Evolutionary conservation across 768 basidiomycete genomes (phyloP), one percentile per base, ranked within the genome.

Genomic region (Naganishia vishniacii): DNA sequence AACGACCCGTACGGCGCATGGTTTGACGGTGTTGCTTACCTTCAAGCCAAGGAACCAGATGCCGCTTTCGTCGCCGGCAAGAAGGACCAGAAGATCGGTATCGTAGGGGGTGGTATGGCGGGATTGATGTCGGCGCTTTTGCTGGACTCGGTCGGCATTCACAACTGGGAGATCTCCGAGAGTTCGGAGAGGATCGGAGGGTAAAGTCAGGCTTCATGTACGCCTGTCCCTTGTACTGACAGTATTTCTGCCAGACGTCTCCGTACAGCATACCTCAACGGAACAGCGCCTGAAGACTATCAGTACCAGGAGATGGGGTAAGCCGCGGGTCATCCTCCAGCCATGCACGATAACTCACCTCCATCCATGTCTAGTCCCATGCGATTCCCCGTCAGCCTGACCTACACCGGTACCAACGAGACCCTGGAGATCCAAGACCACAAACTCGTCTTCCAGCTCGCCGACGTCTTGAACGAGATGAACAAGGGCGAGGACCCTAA

Each of bases 271-370:
- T 68, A 68, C 45, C 44, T 68, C 20, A 68, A 68, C 45, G 67
- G 64, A 28, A 65, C 67, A n/a, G 28, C 29, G 7, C 67, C 67
- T 7, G 67, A 68, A 37, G 67, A 65, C 42, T 68, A 68, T 42
- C 67, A 68, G 60, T 68, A 68, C 60, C 67, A 68, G 44, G 67
- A 68, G 49, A 68, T 68, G 67, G 67, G 67, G 67, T 68, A 61
- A 34, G 67, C 46, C 7, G 0, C 40, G 9, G 23, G 28, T 59
- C 28, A 48, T 4, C n/a, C 31, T 2, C 11, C 25, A 16, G 3
- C 34, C 20, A 32, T 16, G 15, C 15, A 40, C 46, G 5, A 25
- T 34, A 18, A 16, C n/a, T 40, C 1, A 37, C 37, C n/a, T 40
- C 8, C 12, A 25, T 47, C 48, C 60, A 26, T 25, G 6, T 34